Conservation (phyloP, 345 rosid species). For the Melaleuca alternifolia region DNA sequence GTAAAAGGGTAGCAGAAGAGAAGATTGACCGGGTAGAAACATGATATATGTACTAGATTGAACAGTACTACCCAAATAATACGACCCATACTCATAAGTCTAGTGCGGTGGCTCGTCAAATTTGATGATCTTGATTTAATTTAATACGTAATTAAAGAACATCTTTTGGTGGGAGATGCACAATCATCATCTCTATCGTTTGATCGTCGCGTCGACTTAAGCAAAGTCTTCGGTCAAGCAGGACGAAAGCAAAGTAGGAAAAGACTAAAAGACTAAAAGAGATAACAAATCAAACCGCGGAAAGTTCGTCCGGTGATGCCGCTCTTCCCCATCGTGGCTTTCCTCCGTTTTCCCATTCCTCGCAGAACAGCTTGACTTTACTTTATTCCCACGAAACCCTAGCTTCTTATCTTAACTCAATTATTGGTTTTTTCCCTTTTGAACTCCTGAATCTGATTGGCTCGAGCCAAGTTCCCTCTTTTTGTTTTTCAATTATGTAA, state of each 20-base stretch:
- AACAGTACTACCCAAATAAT: rapidly evolving
- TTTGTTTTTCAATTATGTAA: background rate
- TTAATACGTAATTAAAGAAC: background rate
- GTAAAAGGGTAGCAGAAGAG: background rate
- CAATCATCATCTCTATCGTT: background rate
- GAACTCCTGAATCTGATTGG: background rate
- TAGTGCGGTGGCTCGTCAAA: background rate
- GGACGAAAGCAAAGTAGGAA: background rate
- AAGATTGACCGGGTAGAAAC: background rate
- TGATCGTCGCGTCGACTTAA: background rate
- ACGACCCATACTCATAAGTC: background rate
- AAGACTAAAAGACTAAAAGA: background rate
- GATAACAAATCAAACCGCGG: background rate
- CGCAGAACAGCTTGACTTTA: background rate
- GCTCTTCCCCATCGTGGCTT: background rate
- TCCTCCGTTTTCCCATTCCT: background rate
- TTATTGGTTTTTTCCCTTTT: background rate
- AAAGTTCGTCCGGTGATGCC: background rate
- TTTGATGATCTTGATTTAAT: background rate
- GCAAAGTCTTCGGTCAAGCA: background rate
- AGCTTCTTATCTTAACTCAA: background rate
- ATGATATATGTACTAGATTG: background rate
- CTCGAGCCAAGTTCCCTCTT: background rate
- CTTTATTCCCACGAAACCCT: background rate
- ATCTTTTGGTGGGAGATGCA: background rate